Conservation (phyloP, 139 green algal genomes). For the Deuterostichococcus epilithicus region DNA sequence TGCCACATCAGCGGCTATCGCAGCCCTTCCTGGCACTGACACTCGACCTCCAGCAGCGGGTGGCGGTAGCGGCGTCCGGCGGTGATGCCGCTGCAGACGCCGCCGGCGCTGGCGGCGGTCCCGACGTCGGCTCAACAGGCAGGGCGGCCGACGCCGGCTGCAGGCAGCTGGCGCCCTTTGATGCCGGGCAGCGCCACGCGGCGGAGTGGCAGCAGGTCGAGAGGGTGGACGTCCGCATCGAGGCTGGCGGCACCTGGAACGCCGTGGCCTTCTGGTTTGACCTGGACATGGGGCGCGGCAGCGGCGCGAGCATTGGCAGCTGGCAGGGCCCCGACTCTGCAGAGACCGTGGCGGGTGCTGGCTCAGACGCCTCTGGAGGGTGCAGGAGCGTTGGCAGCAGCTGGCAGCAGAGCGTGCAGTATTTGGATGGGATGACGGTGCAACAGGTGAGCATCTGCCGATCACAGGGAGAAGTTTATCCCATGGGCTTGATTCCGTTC, state of each 20-base stretch:
- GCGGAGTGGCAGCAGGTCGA: slow-evolving; percentile 35
- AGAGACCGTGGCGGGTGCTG: background rate
- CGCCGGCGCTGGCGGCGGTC: too few relatives aligned
- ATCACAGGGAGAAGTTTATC: too few relatives aligned
- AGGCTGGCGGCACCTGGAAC: slow-evolving; percentile 44
- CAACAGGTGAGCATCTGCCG: background rate
- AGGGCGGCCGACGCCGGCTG: background rate
- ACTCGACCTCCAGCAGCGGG: slow-evolving; percentile 53
- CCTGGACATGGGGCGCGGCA: slow-evolving; percentile 29
- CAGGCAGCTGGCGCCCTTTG: background rate
- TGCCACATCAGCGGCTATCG: slow-evolving; percentile 35
- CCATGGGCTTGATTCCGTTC: too few relatives aligned
- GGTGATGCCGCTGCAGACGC: too few relatives aligned
- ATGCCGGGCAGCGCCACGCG: background rate
- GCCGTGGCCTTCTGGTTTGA: slow-evolving; percentile 77
- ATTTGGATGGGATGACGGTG: slow-evolving; percentile 37
- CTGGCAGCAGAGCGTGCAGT: slow-evolving; percentile 50
- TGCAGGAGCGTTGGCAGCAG: slow-evolving; percentile 18
- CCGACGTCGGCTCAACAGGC: too few relatives aligned
- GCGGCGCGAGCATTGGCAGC: background rate
- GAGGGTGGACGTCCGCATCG: slow-evolving; percentile 21
- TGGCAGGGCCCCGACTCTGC: background rate
- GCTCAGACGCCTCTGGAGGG: too few relatives aligned
- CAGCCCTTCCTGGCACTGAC: slow-evolving; percentile 36
- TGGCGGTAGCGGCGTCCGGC: slow-evolving; percentile 1